Evolutionary conservation across 805 yeast species (phyloP), one percentile per base, ranked within the genome.

Genomic region (Ogataea salicorniae): DNA sequence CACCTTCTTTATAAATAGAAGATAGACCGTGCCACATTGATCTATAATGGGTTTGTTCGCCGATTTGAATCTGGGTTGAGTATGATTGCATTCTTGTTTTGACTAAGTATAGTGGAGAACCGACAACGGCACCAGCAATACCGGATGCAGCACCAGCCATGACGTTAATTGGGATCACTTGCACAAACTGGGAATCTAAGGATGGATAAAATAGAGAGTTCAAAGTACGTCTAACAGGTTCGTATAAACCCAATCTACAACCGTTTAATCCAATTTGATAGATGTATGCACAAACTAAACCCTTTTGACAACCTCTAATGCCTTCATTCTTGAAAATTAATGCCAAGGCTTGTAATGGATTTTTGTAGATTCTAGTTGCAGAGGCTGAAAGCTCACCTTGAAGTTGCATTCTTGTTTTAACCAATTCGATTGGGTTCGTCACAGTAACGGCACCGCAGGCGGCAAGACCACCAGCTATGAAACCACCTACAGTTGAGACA

Each of bases 401-500:
- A 41, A 94, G 73, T 67, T 94, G 99, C 95, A 92, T 87, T 70
- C 98, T 74, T 8, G 96, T 94, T 70, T 94, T 94, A 57, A 92
- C 89, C 52, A 94, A 73, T 67, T 94, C 99, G 53, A 94, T 84
- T 6, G 99, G 99, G 64, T 94, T 94, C 4, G 98, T 91, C 63
- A 92, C 83, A 0, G 97, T 92, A 40, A 94, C 99, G 0, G 99
- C 98, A 46, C 95, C 94, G 72, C 98, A 91, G 3, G 98, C 97
- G 3, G 99, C 99, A 15, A 86, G 49, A 8, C 94, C 96, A 47
- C 97, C 97, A 4, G 97, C 96, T 5, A 83, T 59, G 58, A 91
- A 89, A 2, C 96, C 95, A 18, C 95, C 95, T 13, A 74, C 54
- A 3, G 87, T 80, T 37, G 83, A 74, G 18, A 84, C 75, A 54